These are phyloP conservation scores for Ettlia oleoabundans DNA, from an alignment of 139 green algal genomes.

Conservation along the genomic window DNA sequence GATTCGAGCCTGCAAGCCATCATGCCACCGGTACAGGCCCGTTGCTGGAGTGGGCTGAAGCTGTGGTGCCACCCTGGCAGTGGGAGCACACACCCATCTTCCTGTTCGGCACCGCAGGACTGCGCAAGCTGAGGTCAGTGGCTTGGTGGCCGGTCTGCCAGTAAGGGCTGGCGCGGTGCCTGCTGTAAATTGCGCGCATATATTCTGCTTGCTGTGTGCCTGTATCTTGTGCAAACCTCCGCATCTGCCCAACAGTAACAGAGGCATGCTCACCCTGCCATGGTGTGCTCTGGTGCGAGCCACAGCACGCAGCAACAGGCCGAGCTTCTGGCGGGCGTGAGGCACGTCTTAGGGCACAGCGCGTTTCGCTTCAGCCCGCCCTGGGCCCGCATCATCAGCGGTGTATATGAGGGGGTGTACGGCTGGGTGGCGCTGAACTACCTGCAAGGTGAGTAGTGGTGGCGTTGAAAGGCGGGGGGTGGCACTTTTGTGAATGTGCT, in stretches of 20 bases:
- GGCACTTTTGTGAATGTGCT: no score
- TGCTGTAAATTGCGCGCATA: no score
- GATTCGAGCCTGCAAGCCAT: neutral
- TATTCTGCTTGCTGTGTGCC: neutral
- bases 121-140: conserved; percentile 64
- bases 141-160: no score
- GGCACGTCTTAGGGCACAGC: conserved; percentile 43
- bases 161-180: no score
- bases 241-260: neutral
- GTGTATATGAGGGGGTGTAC: conserved; percentile 84
- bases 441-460: conserved; percentile 36
- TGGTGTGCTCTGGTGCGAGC: neutral
- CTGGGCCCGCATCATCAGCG: conserved; percentile 84
- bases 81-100: conserved; percentile 69
- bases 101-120: conserved; percentile 78
- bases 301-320: conserved; percentile 28
- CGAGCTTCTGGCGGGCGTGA: conserved; percentile 52
- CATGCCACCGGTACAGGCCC: conserved; percentile 55
- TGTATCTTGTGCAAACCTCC: neutral
- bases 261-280: no score
- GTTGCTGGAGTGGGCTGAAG: conserved; percentile 83
- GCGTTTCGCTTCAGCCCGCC: conserved; percentile 70
- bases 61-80: conserved; percentile 63
- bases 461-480: no score
- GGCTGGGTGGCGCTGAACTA: conserved; percentile 89